Conservation (phyloP, 2,329 filamentous ascomycete genomes). For the Emmonsiellopsis sp. region DNA sequence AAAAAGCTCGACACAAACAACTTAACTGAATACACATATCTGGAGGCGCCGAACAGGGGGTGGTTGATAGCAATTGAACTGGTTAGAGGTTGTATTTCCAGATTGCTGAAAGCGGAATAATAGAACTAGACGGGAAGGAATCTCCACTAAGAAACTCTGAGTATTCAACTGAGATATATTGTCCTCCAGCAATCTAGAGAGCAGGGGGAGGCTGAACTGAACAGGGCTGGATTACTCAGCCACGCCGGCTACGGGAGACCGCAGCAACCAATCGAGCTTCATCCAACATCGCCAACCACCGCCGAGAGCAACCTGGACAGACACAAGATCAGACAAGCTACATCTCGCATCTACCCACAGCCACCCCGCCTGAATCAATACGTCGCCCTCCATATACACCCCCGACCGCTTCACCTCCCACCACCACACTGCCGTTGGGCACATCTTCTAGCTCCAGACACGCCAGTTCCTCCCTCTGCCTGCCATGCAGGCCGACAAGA, state of each 20-base stretch:
- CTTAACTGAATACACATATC: no score
- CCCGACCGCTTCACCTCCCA: neutral
- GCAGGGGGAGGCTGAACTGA: neutral
- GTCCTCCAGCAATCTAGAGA: neutral
- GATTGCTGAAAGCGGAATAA: no score
- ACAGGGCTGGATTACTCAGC: neutral
- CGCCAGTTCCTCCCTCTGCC: slow-evolving; percentile 5
- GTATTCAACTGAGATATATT: no score
- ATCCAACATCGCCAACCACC: slow-evolving; percentile 9
- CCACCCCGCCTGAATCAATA: neutral
- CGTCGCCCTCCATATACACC: neutral
- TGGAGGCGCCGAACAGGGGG: no score
- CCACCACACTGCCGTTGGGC: neutral
- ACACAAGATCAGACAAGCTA: neutral
- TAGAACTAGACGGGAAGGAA: no score
- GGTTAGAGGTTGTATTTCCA: no score
- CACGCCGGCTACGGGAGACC: slow-evolving; percentile 13
- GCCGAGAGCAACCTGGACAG: slow-evolving; percentile 1
- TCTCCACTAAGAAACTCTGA: no score
- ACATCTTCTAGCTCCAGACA: neutral
- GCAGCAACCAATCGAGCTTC: slow-evolving; percentile 21
- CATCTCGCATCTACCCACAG: neutral
- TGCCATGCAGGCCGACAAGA: slow-evolving; percentile 73
- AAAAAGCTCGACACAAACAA: no score
- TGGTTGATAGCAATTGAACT: no score